These are phyloP conservation scores for Solanum hybrid DNA, from an alignment of 305 asterid species.

Conservation along the genomic window DNA sequence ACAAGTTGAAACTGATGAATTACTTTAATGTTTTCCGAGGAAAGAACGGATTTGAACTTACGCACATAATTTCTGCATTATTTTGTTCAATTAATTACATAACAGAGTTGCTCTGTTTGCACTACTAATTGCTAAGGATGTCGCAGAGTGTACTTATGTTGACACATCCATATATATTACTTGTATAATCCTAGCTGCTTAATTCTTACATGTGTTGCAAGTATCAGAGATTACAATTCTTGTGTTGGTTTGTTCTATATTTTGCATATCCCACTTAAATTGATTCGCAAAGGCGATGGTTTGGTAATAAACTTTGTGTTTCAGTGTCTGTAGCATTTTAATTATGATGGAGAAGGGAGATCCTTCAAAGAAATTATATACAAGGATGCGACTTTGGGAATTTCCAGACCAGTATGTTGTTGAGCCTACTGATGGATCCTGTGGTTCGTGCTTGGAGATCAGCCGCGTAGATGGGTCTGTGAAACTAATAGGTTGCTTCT, in stretches of 20 bases:
- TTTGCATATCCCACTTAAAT: neutral
- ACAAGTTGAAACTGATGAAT: neutral
- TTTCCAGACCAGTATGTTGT: conserved; percentile 70
- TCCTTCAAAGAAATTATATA: conserved; percentile 59
- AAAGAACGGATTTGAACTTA: neutral
- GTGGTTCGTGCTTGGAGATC: conserved; percentile 52
- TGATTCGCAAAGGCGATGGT: neutral
- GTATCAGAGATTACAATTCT: neutral
- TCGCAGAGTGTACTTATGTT: neutral
- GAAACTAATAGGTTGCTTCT: conserved; percentile 42
- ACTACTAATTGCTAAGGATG: neutral
- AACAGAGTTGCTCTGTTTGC: neutral
- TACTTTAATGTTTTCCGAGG: neutral
- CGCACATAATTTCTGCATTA: neutral
- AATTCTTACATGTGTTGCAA: neutral
- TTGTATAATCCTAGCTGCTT: neutral
- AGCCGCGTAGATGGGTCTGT: conserved; percentile 67
- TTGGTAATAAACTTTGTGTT: conserved; percentile 4
- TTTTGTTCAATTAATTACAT: neutral
- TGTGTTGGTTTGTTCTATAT: neutral
- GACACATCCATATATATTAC: neutral
- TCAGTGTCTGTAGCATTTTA: conserved; percentile 10
- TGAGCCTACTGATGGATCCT: conserved; percentile 85
- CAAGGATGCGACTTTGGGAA: conserved; percentile 87
- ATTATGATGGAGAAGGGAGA: conserved; percentile 75